Evolutionary conservation across 2,329 filamentous ascomycete species (phyloP), one percentile per base, ranked within the genome.

Genomic region (Colletotrichum tropicale): DNA sequence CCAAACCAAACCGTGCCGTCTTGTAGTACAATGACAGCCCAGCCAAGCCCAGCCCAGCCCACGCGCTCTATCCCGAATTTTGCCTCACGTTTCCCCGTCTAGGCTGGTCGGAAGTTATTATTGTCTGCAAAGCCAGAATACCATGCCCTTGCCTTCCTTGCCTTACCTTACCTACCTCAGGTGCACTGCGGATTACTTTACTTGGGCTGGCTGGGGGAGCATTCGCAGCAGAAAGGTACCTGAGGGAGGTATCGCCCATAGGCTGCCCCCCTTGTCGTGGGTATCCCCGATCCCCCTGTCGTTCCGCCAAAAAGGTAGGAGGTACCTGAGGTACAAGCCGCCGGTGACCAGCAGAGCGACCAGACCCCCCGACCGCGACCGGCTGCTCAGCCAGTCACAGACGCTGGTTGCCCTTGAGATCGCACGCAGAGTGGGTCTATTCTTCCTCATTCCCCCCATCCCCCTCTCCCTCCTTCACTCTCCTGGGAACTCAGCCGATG

Each of bases 401-500:
- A 55, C 24, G 60, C 60, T 36, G 28, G 60, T 75, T 70, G 52
- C 71, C 74, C 71, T 62, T 71, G 65, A 71, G 66, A 76, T 76
- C 71, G 66, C 24, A 75, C 24, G 7, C 38, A 69, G 48, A 36
- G 48, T 73, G 74, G 74, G 65, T 58, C 65, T 21, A 10, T 64
- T 76, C 58, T 66, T 75, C 71, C 69, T 71, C 56, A 60, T 75
- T 72, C 62, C 62, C 61, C 65, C 30, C 34, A 28, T 16, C 21
- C 64, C 48, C 64, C 64, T 34, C 36, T 62, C 71, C 34, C 43
- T 74, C 62, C 56, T 65, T 64, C 55, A 34, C 56, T 72, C 28
- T 71, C 32, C 38, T 70, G 56, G 56, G 58, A 75, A 70, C 71
- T 71, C 71, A 75, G 74, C 71, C 60, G 74, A 75, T 76, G 66